Evolutionary conservation across 495 filamentous ascomycete genomes (phyloP).

Genomic region (Penicillium cosmopolitanum): DNA sequence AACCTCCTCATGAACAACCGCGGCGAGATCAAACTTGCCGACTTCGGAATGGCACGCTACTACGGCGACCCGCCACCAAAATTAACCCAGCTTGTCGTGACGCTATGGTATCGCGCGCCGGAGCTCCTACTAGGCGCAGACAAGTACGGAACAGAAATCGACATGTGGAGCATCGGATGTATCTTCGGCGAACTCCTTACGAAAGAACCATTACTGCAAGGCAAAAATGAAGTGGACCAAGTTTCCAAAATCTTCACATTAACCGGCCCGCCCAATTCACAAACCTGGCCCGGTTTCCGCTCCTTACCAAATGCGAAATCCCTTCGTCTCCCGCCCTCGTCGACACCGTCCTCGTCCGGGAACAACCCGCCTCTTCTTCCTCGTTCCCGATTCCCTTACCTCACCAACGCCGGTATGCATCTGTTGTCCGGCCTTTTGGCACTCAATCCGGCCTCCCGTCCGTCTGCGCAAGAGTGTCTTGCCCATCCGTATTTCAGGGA

Average conservation of each 20-base stretch:
- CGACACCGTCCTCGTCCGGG: constrained; percentile 19
- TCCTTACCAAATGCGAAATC: constrained; percentile 87
- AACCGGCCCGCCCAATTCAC: constrained; percentile 85
- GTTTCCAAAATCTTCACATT: constrained; percentile 83
- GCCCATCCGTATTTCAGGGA: constrained; percentile 85
- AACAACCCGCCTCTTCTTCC: constrained; percentile 40
- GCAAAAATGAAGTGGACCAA: constrained; percentile 94
- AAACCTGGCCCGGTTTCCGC: constrained; percentile 84
- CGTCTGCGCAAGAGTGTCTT: constrained; percentile 71
- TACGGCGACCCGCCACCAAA: constrained; percentile 80
- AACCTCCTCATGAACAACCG: constrained; percentile 96
- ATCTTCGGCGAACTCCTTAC: constrained; percentile 92
- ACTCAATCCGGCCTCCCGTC: constrained; percentile 73
- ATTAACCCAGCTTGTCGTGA: constrained; percentile 92
- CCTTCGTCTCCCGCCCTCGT: constrained; percentile 69
- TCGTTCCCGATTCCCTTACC: constrained; percentile 76
- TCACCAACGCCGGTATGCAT: constrained; percentile 73
- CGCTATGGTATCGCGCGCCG: constrained; percentile 94
- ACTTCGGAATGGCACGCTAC: constrained; percentile 97
- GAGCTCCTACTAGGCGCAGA: constrained; percentile 85
- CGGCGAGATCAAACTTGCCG: constrained; percentile 92
- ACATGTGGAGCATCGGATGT: constrained; percentile 96
- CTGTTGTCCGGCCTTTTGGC: constrained; percentile 72
- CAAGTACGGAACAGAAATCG: constrained; percentile 75
- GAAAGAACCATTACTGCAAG: constrained; percentile 83